Evolutionary conservation across 2,329 filamentous ascomycete genomes (phyloP), one percentile per base, ranked within the genome.

Genomic region (Hortaea werneckii): DNA sequence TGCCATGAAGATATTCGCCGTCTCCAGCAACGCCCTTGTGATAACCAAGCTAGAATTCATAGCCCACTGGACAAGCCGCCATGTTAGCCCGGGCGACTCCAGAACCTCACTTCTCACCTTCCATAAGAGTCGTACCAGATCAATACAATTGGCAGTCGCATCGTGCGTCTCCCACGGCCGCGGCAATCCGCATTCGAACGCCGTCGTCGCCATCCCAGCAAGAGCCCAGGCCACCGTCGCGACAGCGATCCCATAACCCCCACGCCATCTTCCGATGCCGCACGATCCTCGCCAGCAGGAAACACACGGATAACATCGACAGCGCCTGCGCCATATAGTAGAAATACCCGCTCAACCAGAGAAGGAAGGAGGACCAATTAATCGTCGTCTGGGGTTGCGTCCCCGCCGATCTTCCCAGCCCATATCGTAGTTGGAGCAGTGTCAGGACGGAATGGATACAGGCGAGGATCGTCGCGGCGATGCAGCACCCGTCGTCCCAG

Each of bases 401-500:
- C 6, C 34, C 40, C 1, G 41, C 29, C 10, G 46, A 44, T 5
- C 43, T 34, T 9, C 58, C 59, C 4, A 62, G 48, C 9, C 59
- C 58, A 4, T 50, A 41, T 7, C 44, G 52, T 5, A 57, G 50
- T 29, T 57, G 44, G 5, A 43, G 39, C 9, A 61, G 48, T 3
- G 48, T 49, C 0, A 57, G 8, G 6, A 40, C 7, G n/a, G 54
- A 55, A 29, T 56, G 44, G 5, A 46, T 10, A 37, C 55, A 29
- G 7, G 50, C 57, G 27, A 56, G 41, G 8, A 57, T 37, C 1
- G 58, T 62, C 10, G 57, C 57, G 0, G 48, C 41, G 7, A 45
- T 42, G 46, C 59, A 62, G 5, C 54, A 47, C 29, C 42, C 46
- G 43, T 62, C 58, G 30, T 62, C 59, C 37, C 45, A 54, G 8